A percentile compares a stretch with the other conserved stretches of the same genome.
Conservation (phyloP, 176 grass and related monocot genomes). For the Hordeum marinum region DNA sequence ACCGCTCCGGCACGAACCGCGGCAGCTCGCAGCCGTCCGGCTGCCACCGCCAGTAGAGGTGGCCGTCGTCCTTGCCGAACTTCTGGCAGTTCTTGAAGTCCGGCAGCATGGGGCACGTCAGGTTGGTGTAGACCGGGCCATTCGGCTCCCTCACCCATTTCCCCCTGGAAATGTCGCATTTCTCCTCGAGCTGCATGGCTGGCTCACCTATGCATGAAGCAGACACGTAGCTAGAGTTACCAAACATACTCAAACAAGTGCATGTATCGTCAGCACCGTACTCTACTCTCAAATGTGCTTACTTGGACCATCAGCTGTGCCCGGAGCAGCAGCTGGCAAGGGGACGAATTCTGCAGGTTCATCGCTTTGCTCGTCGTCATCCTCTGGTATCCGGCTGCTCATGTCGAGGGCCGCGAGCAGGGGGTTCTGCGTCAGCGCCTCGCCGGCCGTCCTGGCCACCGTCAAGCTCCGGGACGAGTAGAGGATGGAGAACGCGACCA, state of each 20-base stretch:
- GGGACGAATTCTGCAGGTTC: conserved; percentile 2
- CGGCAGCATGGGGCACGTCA: conserved; percentile 47
- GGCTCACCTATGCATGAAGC: neutral
- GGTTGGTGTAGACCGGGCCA: conserved; percentile 44
- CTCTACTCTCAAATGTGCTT: neutral
- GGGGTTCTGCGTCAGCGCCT: neutral
- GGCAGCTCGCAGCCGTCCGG: conserved; percentile 51
- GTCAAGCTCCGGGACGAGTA: conserved; percentile 15
- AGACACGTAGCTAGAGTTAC: neutral
- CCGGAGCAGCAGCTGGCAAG: neutral
- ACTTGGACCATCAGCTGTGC: neutral
- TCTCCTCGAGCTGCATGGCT: neutral
- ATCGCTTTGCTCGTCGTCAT: neutral
- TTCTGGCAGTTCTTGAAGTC: conserved; percentile 75
- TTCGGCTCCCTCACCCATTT: conserved; percentile 60
- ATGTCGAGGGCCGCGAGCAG: neutral
- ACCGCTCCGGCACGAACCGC: conserved; percentile 42
- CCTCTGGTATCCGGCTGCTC: neutral
- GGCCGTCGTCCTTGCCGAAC: conserved; percentile 52
- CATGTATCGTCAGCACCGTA: neutral
- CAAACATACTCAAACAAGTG: neutral
- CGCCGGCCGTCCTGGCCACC: neutral
- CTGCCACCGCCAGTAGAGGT: conserved; percentile 68
- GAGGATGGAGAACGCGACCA: conserved; percentile 31
- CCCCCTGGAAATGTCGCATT: conserved; percentile 49